These are phyloP conservation scores for Zygoascus sp. DNA, from an alignment of 1,139 yeast species.

Conservation along the genomic window DNA sequence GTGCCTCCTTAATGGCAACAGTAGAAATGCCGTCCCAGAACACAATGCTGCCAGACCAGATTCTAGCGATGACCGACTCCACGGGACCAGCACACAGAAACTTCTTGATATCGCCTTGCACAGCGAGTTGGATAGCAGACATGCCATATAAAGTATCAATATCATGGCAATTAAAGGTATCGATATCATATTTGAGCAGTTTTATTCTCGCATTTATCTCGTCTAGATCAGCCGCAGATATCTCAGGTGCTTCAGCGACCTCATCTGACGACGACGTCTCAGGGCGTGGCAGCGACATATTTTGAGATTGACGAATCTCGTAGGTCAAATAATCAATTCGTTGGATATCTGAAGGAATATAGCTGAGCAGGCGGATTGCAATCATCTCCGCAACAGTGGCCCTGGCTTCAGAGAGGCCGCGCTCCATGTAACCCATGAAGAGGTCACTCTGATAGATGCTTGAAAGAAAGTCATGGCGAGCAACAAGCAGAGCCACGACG, in stretches of 20 bases:
- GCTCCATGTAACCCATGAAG: conserved; percentile 21
- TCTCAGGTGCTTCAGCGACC: background rate
- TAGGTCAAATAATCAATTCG: conserved; percentile 29
- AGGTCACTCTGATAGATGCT: conserved; percentile 27
- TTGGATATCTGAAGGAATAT: conserved; percentile 26
- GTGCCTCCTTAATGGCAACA: conserved; percentile 26
- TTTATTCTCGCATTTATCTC: background rate
- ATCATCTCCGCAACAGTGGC: conserved; percentile 32
- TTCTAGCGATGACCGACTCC: conserved; percentile 27
- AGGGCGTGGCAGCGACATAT: background rate
- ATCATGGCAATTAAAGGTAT: conserved; percentile 8
- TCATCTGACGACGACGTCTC: too few species aligned
- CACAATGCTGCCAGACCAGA: conserved; percentile 35
- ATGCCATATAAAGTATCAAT: conserved; percentile 6
- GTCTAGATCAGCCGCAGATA: background rate
- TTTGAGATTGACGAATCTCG: conserved; percentile 18
- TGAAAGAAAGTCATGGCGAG: conserved; percentile 27
- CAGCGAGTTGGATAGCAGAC: conserved; percentile 31
- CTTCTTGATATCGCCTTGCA: conserved; percentile 27
- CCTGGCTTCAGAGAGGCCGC: conserved; percentile 29
- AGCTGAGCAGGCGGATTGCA: conserved; percentile 28
- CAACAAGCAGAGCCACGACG: conserved; percentile 31
- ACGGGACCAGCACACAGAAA: conserved; percentile 30
- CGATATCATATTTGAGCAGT: conserved; percentile 4
- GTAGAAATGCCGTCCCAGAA: conserved; percentile 33